phyloP scores from a whole-genome alignment of 2,329 filamentous ascomycete species.

The Myrmaecium sp. region DNA sequence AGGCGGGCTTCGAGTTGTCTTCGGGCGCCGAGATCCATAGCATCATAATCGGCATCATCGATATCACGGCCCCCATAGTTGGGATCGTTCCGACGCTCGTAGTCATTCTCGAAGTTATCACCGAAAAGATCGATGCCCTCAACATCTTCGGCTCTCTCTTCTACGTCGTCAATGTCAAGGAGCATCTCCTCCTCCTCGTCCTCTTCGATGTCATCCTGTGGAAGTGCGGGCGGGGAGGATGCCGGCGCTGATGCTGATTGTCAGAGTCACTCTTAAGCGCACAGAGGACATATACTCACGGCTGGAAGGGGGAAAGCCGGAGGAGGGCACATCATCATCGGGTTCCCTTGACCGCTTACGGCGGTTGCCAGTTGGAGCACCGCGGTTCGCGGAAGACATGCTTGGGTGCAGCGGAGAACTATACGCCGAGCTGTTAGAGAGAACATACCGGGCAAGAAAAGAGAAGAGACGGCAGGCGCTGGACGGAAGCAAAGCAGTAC shows the following conservation, averaged over 20 bases:
- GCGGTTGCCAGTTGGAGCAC: constrained; percentile 34
- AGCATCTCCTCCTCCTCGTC: constrained; percentile 51
- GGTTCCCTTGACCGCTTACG: constrained; percentile 50
- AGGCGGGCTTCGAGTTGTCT: constrained; percentile 57
- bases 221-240: constrained; percentile 48
- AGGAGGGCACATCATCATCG: constrained; percentile 43
- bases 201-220: constrained; percentile 52
- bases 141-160: constrained; percentile 53
- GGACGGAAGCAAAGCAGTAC: no score
- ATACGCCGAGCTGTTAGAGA: no score
- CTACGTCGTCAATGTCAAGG: constrained; percentile 47
- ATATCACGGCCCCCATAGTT: constrained; percentile 54
- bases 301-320: constrained; percentile 42
- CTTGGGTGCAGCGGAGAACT: constrained; percentile 73
- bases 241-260: constrained; percentile 26
- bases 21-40: constrained; percentile 48
- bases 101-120: constrained; percentile 49
- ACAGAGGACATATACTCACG: constrained; percentile 28
- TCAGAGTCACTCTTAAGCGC: background rate
- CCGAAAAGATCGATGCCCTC: constrained; percentile 57
- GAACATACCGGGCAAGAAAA: background rate
- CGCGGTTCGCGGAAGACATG: constrained; percentile 71
- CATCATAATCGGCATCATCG: constrained; percentile 61
- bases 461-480: background rate
- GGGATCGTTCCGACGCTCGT: constrained; percentile 35